Evolutionary conservation across 768 basidiomycete genomes (phyloP).

Genomic region (Paxillus rubicundulus): DNA sequence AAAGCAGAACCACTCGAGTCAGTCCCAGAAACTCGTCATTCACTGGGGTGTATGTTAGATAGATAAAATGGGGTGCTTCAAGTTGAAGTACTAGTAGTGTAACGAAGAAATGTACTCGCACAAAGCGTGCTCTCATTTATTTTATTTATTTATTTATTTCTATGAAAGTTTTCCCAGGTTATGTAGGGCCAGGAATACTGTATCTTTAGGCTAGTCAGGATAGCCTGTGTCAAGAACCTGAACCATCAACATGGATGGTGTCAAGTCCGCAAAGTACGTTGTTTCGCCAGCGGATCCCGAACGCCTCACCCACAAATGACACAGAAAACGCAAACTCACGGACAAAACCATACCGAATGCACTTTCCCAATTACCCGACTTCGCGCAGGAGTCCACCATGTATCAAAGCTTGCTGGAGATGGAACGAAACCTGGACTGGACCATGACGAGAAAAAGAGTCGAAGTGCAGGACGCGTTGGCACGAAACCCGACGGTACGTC

Average conservation of each 20-base stretch:
- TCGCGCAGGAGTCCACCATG: slow-evolving; percentile 79
- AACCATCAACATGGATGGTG: slow-evolving; percentile 21
- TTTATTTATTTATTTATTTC: too few relatives aligned
- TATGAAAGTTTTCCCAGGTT: too few relatives aligned
- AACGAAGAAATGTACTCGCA: too few relatives aligned
- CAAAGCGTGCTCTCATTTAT: too few relatives aligned
- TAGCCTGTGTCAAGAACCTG: too few relatives aligned
- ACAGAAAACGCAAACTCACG: slow-evolving; percentile 73
- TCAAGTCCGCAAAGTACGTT: slow-evolving; percentile 36
- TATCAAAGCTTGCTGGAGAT: slow-evolving; percentile 84
- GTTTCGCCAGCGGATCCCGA: not conserved
- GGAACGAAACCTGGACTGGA: slow-evolving; percentile 94
- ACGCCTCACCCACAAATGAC: not conserved
- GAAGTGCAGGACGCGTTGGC: slow-evolving; percentile 90
- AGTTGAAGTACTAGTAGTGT: too few relatives aligned
- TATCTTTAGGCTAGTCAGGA: too few relatives aligned
- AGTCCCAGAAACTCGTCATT: too few relatives aligned
- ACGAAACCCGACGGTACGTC: slow-evolving; percentile 57
- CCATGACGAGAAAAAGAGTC: slow-evolving; percentile 83
- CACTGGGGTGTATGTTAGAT: too few relatives aligned
- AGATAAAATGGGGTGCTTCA: too few relatives aligned
- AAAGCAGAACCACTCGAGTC: too few relatives aligned
- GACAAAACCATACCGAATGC: slow-evolving; percentile 79
- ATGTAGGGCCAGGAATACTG: too few relatives aligned
- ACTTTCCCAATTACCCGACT: slow-evolving; percentile 69